Base-by-base conservation (phyloP, 2,329 filamentous ascomycete genomes). In the Incumbomyces delicatus region DNA sequence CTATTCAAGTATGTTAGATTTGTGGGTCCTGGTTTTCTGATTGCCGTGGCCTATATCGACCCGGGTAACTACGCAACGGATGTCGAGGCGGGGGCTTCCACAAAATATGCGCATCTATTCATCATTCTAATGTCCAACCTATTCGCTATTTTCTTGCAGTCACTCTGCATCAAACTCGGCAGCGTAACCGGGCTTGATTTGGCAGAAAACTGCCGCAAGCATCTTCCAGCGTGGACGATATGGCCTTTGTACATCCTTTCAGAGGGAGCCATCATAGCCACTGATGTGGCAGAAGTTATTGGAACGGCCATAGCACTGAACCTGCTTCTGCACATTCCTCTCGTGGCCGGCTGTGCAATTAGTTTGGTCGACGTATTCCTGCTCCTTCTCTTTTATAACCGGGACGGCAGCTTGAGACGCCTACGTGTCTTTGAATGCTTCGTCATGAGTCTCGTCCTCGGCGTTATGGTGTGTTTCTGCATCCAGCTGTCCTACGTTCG, bases 211-310 rank as follows among this genome's bases (percentile, higher is more conserved):
- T 84, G 80, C 55, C 74, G 80, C 30, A 77, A 72, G 7, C 80
- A 81, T 59, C 68, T 84, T 12, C 81, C 81, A 1, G 68, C 67
- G 53, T 85, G 81, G 81, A 59, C 85, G 46, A 82, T 80, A 51
- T 72, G 75, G 37, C 58, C 70, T 14, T 66, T 85, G 2, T 85
- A 85, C 56, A 61, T 72, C 16, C 66, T 85, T 52, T 76, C 80
- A 1, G 81, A 85, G 61, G 65, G 73, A 3, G 80, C 81, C 50
- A 85, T 85, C 48, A 78, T 85, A 44, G 81, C 81, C 0, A 85
- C 81, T 0, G 81, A 85, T 60, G 78, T 85, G 53, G 81, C 81
- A 47, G 81, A 85, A 64, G 76, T 78, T 43, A 71, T 78, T 53
- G 75, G 75, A 35, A 74, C 72, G 7, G 75, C 75, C 7, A 78